Evolutionary conservation across 2,329 filamentous ascomycete genomes (phyloP).

Genomic region (Chrysoporthe cubensis): DNA sequence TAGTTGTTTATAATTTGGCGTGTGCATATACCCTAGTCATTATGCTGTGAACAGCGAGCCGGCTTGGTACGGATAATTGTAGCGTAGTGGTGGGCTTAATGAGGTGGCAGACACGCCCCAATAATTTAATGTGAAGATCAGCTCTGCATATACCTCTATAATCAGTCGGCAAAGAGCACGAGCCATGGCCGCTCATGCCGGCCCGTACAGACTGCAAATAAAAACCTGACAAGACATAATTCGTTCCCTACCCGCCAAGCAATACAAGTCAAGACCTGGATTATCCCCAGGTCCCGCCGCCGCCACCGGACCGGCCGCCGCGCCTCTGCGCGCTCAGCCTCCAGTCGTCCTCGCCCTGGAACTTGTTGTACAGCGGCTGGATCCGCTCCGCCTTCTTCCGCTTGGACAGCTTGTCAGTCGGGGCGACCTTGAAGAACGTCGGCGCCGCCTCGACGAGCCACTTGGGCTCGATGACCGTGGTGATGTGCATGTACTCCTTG

Average conservation of each 20-base stretch:
- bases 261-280: neutral
- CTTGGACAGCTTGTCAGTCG: conserved; percentile 84
- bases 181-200: neutral
- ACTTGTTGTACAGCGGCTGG: conserved; percentile 92
- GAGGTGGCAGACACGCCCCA: neutral
- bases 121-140: neutral
- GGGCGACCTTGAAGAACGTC: conserved; percentile 97
- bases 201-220: neutral
- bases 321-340: conserved; percentile 84
- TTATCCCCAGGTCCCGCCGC: conserved; percentile 90
- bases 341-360: conserved; percentile 93
- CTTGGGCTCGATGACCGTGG: conserved; percentile 91
- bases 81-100: too few species aligned
- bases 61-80: neutral
- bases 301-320: conserved; percentile 79
- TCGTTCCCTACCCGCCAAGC: neutral
- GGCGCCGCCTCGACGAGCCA: conserved; percentile 95
- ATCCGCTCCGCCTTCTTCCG: conserved; percentile 93
- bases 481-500: conserved; percentile 98
- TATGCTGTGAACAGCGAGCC: neutral
- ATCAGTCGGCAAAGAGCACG: neutral
- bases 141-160: neutral
- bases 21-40: neutral
- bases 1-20: neutral
- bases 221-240: neutral